Evolutionary conservation across 768 basidiomycete genomes (phyloP), one percentile per base, ranked within the genome.

Genomic region (Nidularia sp.): DNA sequence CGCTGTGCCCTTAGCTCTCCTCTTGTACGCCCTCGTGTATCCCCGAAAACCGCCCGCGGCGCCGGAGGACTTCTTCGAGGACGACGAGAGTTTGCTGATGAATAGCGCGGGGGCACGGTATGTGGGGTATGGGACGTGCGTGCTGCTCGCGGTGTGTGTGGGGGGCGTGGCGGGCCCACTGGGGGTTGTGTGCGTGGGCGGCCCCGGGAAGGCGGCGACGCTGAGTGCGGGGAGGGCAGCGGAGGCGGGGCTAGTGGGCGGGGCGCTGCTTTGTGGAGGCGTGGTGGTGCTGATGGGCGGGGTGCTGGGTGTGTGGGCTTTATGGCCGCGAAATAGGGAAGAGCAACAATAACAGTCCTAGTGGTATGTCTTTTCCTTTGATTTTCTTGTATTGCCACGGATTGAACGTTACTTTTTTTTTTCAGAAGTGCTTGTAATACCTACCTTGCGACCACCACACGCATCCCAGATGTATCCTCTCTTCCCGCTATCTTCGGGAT

Each of bases 61-160:
- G 2, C 60, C 61, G 4, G 68, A 67, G 35, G 70, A 72, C 48
- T 69, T 69, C 53, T 70, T 72, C 57, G 66, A 68, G n/a, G 69
- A 72, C 47, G 57, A 59, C 34, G 53, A 57, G 15, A 52, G 56
- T 36, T 45, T 55, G 32, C 45, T 48, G 18, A 35, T 31, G 6
- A 39, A 31, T 2, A 49, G 48, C 10, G 55, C 52, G 18, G 55
- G 50, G 52, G 29, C 50, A 31, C 50, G 53, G 13, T 59, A 59
- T 44, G 50, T 49, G 0, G 57, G 58, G 4, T 67, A 64, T 42
- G 45, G 41, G 3, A 53, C 57, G 3, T 58, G 56, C 35, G 56
- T 47, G 2, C 35, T 58, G 7, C 50, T 69, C 6, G 31, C 54
- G 18, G 39, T 68, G 4, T 52, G 58, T 13, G 52, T 71, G 2